Evolutionary conservation across 306 rosid genomes (phyloP), one percentile per base, ranked within the genome.

Genomic region (Prunus mume): DNA sequence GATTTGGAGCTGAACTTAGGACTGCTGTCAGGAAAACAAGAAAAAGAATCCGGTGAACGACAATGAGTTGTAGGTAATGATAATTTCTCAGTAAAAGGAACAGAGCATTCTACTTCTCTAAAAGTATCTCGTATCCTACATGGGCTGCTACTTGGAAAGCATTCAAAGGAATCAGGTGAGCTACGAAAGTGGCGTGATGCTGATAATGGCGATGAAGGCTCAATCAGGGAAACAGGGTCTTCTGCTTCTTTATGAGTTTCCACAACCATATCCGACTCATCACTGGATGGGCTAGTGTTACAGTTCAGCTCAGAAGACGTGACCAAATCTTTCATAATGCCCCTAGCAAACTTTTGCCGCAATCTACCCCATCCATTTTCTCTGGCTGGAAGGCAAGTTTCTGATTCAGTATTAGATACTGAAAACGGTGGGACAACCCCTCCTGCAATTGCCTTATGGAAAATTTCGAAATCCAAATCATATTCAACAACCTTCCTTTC

Each of bases 391-490:
- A 95, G 94, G 65, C 88, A 85, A 61, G 93, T 94, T 78, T 94
- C 98, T 4, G 91, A 88, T 72, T 88, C 95, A 1, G 89, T 73
- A 74, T 84, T 86, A 13, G 95, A 88, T 15, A 74, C 82, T 18
- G 89, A 70, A 66, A 90, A 85, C 4, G 97, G 96, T 17, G 97
- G 97, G 86, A 92, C 97, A 82, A 92, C 96, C 71, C 96, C 97
- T 54, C 96, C 97, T 43, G 91, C 88, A 78, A 90, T 88, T 3
- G 97, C 98, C 88, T 87, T 89, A n/a, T 73, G 85, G 63, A 92
- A 92, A 55, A 92, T 87, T 62, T 86, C 97, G 73, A 86, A 95
- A 78, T 95, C 98, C 79, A 86, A 74, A 83, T 95, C 84, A 78
- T 92, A 95, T 3, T 88, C 91, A 74, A 76, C 87, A 43, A 93